Evolutionary conservation across 176 grass and related monocot genomes (phyloP).

Genomic region (Cenchrus fungigraminus): DNA sequence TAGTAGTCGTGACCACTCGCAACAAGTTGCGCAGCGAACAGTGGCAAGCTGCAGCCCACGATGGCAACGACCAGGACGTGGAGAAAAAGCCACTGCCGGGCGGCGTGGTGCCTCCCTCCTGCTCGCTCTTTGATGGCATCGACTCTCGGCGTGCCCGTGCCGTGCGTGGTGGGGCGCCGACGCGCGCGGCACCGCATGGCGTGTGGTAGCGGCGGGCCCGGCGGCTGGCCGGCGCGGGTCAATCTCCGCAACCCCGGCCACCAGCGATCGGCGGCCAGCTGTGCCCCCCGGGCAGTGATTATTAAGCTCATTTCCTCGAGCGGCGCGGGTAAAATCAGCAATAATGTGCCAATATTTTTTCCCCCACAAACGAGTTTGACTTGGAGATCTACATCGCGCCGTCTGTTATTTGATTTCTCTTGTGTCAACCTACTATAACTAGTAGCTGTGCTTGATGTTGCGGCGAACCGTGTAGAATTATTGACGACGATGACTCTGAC

Average conservation of each 20-base stretch:
- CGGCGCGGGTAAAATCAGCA: not conserved
- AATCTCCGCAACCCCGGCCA: not conserved
- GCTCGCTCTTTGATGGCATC: not conserved
- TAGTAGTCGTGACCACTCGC: not conserved
- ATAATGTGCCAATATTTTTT: not conserved
- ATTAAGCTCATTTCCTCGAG: not conserved
- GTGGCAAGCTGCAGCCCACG: not conserved
- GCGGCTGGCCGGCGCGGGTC: not conserved
- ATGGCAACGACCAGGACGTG: not conserved
- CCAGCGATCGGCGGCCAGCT: not conserved
- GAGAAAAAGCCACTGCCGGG: not conserved
- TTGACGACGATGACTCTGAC: not conserved
- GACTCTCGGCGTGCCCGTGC: not conserved
- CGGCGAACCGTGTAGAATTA: not conserved
- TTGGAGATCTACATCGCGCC: not conserved
- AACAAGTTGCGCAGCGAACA: not conserved
- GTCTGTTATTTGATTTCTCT: no score
- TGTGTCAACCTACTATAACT: no score
- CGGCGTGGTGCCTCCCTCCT: no score
- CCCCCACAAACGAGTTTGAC: not conserved
- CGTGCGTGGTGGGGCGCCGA: constrained; percentile 17
- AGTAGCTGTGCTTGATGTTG: not conserved
- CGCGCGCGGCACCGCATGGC: not conserved
- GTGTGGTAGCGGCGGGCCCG: no score
- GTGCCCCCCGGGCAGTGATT: not conserved